A percentile compares a stretch with the other conserved stretches of the same genome.
Conservation (phyloP, 352 stramenopile genomes). For the Phytopythium chamaehyphon region DNA sequence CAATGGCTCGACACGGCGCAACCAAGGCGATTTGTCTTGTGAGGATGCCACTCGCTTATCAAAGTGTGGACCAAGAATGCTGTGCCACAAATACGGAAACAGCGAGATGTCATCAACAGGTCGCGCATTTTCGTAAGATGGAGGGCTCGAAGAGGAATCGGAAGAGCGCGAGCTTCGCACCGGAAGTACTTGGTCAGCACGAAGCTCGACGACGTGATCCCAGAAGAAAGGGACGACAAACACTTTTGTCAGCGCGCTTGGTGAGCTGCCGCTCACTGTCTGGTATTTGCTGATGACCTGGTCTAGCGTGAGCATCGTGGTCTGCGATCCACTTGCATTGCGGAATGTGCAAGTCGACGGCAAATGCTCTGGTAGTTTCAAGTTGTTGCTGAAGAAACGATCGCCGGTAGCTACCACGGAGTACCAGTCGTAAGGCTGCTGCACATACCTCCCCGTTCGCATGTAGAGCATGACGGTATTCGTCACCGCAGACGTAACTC, state of each 20-base stretch:
- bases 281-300: conserved; percentile 15
- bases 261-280: background rate
- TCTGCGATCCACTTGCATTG: conserved; percentile 16
- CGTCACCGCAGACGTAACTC: conserved; percentile 8
- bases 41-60: conserved; percentile 17
- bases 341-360: conserved; percentile 36
- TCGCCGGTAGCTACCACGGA: conserved; percentile 36
- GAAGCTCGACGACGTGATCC: conserved; percentile 29
- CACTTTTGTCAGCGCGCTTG: conserved; percentile 21
- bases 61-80: conserved; percentile 44
- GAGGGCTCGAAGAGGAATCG: background rate
- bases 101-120: conserved; percentile 50
- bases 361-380: conserved; percentile 27
- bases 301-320: conserved; percentile 21
- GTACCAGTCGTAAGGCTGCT: conserved; percentile 64
- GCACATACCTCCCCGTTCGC: conserved; percentile 37
- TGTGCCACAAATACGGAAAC: conserved; percentile 61
- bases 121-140: conserved; percentile 23
- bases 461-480: conserved; percentile 40
- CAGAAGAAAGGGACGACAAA: conserved; percentile 49
- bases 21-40: conserved; percentile 13
- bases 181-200: conserved; percentile 22
- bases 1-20: conserved; percentile 17
- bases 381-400: conserved; percentile 23
- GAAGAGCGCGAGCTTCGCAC: conserved; percentile 4